Conservation (phyloP, 768 basidiomycete species). For the Gymnopilus junonius region DNA sequence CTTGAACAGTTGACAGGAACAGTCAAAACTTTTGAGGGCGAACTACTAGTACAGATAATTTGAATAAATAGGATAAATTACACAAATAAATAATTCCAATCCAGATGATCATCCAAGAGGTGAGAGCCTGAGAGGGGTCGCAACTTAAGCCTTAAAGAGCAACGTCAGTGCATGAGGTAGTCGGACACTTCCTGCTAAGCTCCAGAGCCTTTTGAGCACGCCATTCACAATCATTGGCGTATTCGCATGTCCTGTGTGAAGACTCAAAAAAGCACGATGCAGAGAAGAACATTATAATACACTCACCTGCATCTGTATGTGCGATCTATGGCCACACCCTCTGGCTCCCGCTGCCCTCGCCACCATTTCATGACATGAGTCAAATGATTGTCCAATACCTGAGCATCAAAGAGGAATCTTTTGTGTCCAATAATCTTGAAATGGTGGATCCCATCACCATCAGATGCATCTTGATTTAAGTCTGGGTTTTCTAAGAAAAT, state of each 20-base stretch:
- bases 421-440: slow-evolving; percentile 67
- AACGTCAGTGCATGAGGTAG: neutral
- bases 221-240: slow-evolving; percentile 81
- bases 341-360: slow-evolving; percentile 67
- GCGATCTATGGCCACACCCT: slow-evolving; percentile 69
- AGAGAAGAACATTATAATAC: neutral
- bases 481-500: neutral
- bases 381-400: slow-evolving; percentile 57
- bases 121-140: no score
- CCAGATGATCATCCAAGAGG: neutral
- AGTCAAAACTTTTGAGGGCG: no score
- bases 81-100: neutral
- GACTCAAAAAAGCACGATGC: neutral
- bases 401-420: slow-evolving; percentile 57
- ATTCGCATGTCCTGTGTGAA: slow-evolving; percentile 67
- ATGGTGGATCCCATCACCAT: slow-evolving; percentile 24
- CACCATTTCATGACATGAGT: slow-evolving; percentile 70
- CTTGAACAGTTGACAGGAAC: no score
- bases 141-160: no score
- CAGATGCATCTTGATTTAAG: neutral
- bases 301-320: slow-evolving; percentile 72
- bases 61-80: neutral
- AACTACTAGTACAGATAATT: neutral
- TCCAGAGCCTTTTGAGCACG: slow-evolving; percentile 58
- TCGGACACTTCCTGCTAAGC: slow-evolving; percentile 16